Conservation (phyloP, 345 rosid genomes). For the Physaria fendleri region DNA sequence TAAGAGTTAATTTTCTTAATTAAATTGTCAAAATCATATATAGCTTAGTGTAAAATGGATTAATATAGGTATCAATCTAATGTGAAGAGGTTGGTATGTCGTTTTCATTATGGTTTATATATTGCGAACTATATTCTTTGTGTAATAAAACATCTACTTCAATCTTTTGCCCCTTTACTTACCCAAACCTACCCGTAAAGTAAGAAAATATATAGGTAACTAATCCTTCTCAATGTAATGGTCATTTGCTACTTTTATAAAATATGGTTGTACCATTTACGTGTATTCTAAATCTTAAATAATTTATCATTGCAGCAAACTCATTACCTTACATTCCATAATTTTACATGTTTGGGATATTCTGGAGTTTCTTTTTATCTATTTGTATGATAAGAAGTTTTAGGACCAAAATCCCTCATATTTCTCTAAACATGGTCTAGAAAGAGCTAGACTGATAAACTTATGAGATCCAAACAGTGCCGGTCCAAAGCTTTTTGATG, state of each 20-base stretch:
- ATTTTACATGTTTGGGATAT: neutral
- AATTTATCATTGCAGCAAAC: neutral
- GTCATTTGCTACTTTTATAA: neutral
- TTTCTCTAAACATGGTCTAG: no score
- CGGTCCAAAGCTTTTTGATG: no score
- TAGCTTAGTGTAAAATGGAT: neutral
- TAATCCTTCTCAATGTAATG: neutral
- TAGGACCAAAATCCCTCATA: no score
- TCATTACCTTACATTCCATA: neutral
- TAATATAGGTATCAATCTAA: neutral
- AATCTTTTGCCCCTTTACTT: neutral
- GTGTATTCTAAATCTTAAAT: neutral
- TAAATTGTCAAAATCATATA: neutral
- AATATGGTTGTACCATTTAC: neutral
- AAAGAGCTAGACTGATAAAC: no score
- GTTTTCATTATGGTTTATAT: neutral
- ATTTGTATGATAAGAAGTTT: no score
- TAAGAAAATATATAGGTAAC: neutral
- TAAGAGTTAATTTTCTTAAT: neutral
- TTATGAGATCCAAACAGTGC: no score
- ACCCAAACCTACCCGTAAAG: neutral
- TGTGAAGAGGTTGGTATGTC: neutral
- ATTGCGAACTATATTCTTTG: neutral
- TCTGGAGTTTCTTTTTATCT: no score
- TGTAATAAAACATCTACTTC: neutral